A percentile compares a stretch with the other conserved stretches of the same genome.
Evolutionary conservation across 2,329 filamentous ascomycete genomes (phyloP).

Genomic region (Ophiostoma sp.): DNA sequence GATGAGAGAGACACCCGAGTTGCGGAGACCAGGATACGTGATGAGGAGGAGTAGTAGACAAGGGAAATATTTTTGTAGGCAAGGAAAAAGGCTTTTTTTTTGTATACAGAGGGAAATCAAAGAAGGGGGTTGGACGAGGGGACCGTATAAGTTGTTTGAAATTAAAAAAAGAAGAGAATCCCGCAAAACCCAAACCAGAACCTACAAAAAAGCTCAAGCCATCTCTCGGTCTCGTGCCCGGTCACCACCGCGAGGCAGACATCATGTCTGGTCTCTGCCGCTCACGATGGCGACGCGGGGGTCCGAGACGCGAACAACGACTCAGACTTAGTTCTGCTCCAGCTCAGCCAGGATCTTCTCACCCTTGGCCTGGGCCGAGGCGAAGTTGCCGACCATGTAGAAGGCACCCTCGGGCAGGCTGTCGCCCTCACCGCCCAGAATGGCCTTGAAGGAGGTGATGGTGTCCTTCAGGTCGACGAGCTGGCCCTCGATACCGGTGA

Average conservation of each 20-base stretch:
- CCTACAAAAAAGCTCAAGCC: conserved; percentile 10
- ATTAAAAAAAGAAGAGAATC: conserved; percentile 12
- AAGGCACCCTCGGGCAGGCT: conserved; percentile 87
- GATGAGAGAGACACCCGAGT: not conserved
- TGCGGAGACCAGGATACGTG: not conserved
- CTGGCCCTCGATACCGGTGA: conserved; percentile 90
- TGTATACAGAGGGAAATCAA: conserved; percentile 10
- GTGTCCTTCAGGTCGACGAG: conserved; percentile 99
- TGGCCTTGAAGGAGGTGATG: conserved; percentile 94
- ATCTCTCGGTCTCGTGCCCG: not conserved
- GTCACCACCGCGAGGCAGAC: not conserved
- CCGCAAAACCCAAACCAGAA: conserved; percentile 17
- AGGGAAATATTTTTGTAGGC: conserved; percentile 11
- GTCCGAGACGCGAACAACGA: not conserved
- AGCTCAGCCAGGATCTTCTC: conserved; percentile 99
- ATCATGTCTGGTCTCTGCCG: not conserved
- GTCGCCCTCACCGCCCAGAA: conserved; percentile 91
- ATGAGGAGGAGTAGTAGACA: conserved; percentile 6
- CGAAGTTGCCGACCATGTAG: conserved; percentile 98
- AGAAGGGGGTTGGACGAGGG: conserved; percentile 7
- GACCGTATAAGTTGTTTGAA: conserved; percentile 14
- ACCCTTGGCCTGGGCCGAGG: conserved; percentile 89
- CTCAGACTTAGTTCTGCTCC: conserved; percentile 49
- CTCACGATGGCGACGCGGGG: not conserved
- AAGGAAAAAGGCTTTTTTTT: conserved; percentile 4